Evolutionary conservation across 192 early-diverging fungal genomes (phyloP).

Genomic region (Neocallimastix lanati): DNA sequence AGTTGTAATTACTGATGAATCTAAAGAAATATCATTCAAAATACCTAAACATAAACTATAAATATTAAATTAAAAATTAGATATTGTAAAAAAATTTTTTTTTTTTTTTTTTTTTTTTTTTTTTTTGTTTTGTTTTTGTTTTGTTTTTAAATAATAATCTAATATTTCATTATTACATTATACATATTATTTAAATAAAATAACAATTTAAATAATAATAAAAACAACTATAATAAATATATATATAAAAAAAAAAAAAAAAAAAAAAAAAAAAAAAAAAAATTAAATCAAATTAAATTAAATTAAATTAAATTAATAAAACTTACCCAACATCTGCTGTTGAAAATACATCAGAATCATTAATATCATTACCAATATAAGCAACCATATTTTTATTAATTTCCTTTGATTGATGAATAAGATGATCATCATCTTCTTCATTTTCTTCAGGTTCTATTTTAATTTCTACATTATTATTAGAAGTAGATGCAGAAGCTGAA

Average conservation of each 20-base stretch:
- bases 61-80: background rate
- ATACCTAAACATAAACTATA: background rate
- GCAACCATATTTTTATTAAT: background rate
- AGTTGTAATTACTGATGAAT: background rate
- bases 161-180: no score
- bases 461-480: background rate
- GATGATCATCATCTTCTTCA: background rate
- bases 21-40: background rate
- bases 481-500: no score
- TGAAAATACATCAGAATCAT: background rate
- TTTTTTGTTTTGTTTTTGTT: no score
- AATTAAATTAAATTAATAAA: background rate
- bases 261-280: no score
- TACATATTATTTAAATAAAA: no score
- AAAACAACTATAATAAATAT: no score
- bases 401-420: background rate
- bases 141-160: no score
- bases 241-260: no score
- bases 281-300: background rate
- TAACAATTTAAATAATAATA: no score
- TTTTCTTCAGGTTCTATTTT: background rate
- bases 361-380: background rate
- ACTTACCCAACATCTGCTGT: background rate
- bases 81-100: no score
- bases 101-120: no score